Evolutionary conservation across 2,329 filamentous ascomycete species (phyloP).

Genomic region (Diplodia corticola): DNA sequence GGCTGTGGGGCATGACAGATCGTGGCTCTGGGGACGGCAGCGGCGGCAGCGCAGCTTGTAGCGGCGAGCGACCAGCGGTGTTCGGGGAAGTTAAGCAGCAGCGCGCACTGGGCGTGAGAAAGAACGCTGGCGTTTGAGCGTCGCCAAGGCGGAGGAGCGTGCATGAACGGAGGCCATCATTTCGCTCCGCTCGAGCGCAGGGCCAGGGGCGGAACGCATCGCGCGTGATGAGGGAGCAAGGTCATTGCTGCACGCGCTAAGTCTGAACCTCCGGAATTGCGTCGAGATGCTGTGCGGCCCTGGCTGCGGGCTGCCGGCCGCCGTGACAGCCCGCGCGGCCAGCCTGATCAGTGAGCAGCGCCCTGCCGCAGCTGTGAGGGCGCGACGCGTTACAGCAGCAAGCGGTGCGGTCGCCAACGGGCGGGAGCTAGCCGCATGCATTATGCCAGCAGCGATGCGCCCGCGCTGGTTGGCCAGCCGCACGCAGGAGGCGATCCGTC

Average conservation of each 20-base stretch:
- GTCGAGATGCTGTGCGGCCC: neutral
- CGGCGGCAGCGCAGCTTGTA: constrained; percentile 13
- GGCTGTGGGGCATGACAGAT: constrained; percentile 6
- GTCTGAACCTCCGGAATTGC: constrained; percentile 2
- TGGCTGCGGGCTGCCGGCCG: no score
- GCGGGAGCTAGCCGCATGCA: constrained; percentile 4
- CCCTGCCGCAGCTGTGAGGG: neutral
- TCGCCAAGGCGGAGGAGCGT: constrained; percentile 20
- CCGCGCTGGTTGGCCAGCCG: constrained; percentile 5
- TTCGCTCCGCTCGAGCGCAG: constrained; percentile 8
- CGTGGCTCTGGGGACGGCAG: neutral
- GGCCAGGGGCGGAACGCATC: neutral
- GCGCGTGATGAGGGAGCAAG: constrained; percentile 1
- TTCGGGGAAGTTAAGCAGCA: constrained; percentile 8
- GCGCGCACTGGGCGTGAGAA: constrained; percentile 18
- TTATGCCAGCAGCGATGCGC: neutral
- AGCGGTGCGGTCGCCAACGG: neutral
- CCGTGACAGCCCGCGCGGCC: neutral
- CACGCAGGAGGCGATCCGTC: neutral
- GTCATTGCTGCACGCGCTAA: constrained; percentile 2
- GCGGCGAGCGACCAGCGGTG: constrained; percentile 10
- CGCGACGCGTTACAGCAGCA: neutral
- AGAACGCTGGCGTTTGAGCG: constrained; percentile 13
- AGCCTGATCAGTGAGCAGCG: constrained; percentile 4
- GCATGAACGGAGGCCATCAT: constrained; percentile 18